Conservation (phyloP, 2,329 filamentous ascomycete species). For the Claviceps pusilla region DNA sequence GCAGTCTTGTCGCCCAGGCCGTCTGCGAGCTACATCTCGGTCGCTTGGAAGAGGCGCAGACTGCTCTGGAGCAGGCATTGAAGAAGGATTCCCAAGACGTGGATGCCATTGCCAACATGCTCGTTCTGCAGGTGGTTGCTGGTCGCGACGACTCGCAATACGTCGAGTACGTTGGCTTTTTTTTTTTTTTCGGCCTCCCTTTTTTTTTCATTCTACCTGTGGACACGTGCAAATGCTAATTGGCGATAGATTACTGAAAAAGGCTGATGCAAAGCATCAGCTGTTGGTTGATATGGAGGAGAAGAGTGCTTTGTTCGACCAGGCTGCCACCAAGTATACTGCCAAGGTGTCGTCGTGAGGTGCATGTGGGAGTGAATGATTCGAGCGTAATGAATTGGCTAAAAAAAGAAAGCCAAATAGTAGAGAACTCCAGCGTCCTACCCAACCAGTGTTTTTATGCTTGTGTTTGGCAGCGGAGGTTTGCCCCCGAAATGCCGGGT, state of each 20-base stretch:
- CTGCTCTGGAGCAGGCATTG: slow-evolving; percentile 66
- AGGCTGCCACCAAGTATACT: slow-evolving; percentile 72
- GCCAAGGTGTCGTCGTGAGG: slow-evolving; percentile 53
- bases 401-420: not conserved
- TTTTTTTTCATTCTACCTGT: fast-evolving
- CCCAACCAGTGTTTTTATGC: too few species aligned
- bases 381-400: slow-evolving; percentile 17
- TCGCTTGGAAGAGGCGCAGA: slow-evolving; percentile 74
- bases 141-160: slow-evolving; percentile 57
- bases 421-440: not conserved
- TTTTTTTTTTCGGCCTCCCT: too few species aligned
- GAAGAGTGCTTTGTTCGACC: slow-evolving; percentile 79
- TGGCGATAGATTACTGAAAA: slow-evolving; percentile 36
- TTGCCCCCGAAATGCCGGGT: too few species aligned
- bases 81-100: slow-evolving; percentile 56
- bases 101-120: slow-evolving; percentile 66
- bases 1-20: slow-evolving; percentile 72
- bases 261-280: slow-evolving; percentile 49
- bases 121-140: slow-evolving; percentile 63
- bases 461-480: not conserved
- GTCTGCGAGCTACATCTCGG: slow-evolving; percentile 85
- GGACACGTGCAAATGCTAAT: slow-evolving; percentile 11
- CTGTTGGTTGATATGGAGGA: slow-evolving; percentile 61
- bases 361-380: slow-evolving; percentile 5
- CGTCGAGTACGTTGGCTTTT: slow-evolving; percentile 36